These are phyloP conservation scores for Penicillium waksmanii DNA, from an alignment of 495 filamentous ascomycete species.

Conservation along the genomic window DNA sequence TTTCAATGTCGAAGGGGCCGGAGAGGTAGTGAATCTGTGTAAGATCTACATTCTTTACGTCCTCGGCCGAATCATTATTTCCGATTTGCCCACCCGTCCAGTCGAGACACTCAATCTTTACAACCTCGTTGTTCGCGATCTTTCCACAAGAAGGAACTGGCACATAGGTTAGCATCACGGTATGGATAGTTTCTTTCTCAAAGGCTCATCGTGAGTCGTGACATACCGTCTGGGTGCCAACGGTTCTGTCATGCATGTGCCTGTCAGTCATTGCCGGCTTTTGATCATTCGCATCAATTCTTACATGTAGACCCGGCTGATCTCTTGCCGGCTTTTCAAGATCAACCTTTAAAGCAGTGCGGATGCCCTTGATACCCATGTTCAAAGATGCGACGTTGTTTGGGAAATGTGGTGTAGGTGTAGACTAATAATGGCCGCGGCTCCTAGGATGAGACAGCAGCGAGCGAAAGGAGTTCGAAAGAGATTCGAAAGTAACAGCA, in stretches of 20 bases:
- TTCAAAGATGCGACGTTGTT: constrained; percentile 5
- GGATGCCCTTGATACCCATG: constrained; percentile 66
- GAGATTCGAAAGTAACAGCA: not conserved
- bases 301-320: constrained; percentile 77
- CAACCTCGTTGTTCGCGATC: constrained; percentile 84
- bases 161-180: not conserved
- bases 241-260: constrained; percentile 64
- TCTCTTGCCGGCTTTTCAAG: constrained; percentile 76
- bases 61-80: constrained; percentile 90
- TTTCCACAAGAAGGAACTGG: constrained; percentile 76
- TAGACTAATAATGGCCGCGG: too few relatives aligned
- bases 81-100: constrained; percentile 86
- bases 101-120: constrained; percentile 95
- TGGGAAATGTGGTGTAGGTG: not conserved
- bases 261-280: not conserved
- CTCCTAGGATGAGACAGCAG: too few relatives aligned
- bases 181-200: not conserved
- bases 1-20: constrained; percentile 88
- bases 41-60: constrained; percentile 83
- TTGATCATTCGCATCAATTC: constrained; percentile 22
- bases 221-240: constrained; percentile 89
- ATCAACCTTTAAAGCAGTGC: constrained; percentile 76
- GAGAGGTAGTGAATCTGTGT: constrained; percentile 86
- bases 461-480: too few relatives aligned
- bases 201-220: not conserved